phyloP scores from a whole-genome alignment of 441 rosid genomes.

The Syzygium malaccense region DNA sequence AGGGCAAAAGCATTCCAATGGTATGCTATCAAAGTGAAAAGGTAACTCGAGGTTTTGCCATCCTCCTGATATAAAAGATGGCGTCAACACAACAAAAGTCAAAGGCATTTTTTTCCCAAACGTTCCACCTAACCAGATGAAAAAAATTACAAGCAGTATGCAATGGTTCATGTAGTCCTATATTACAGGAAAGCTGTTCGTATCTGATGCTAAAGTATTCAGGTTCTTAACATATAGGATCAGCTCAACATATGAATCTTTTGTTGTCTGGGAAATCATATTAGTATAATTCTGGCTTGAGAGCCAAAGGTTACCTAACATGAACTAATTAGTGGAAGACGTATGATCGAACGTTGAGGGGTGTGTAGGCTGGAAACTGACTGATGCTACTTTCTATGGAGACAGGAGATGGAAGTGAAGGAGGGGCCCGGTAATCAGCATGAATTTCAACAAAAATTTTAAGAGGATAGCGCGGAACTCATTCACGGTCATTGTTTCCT shows the following conservation, averaged over 20 bases:
- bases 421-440: constrained; percentile 48
- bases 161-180: background rate
- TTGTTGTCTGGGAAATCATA: no score
- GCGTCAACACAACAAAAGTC: no score
- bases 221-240: background rate
- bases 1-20: no score
- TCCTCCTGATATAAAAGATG: no score
- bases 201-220: background rate
- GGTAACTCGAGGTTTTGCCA: no score
- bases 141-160: background rate
- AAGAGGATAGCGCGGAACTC: constrained; percentile 79
- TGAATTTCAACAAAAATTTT: constrained; percentile 77
- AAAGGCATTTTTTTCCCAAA: background rate
- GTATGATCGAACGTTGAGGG: background rate
- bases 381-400: constrained; percentile 18
- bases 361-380: background rate
- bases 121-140: background rate
- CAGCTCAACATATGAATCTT: background rate
- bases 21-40: no score
- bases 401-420: constrained; percentile 46
- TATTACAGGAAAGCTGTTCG: background rate
- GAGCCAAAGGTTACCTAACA: background rate
- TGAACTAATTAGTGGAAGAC: background rate
- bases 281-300: background rate
- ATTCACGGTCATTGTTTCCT: constrained; percentile 68